Percentiles rank a stretch among this genome's conserved stretches.
phyloP scores from a whole-genome alignment of 106 monocot species.

The Acorus gramineus region DNA sequence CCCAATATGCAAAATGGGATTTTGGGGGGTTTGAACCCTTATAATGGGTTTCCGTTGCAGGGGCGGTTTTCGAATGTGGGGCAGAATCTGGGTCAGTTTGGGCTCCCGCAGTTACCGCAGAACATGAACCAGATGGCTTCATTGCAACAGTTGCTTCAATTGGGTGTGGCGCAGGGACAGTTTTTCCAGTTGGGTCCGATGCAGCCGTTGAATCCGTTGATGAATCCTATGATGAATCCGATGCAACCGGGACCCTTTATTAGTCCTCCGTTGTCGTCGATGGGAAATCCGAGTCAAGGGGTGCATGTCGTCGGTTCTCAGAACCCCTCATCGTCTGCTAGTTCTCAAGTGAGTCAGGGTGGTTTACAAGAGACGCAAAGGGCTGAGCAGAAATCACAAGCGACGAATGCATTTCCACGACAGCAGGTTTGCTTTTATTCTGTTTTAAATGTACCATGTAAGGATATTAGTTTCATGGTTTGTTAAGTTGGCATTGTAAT shows the following conservation, averaged over 20 bases:
- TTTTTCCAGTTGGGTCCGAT: not conserved
- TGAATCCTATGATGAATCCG: not conserved
- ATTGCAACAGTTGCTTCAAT: too few relatives aligned
- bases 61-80: too few relatives aligned
- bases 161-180: constrained; percentile 5
- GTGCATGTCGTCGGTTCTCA: not conserved
- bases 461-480: not conserved
- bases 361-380: not conserved
- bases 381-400: not conserved
- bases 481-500: not conserved
- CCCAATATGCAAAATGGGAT: too few relatives aligned
- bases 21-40: not conserved
- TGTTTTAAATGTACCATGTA: not conserved
- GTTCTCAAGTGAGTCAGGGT: constrained; percentile 5
- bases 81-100: not conserved
- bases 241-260: not conserved
- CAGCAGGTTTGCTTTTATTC: not conserved
- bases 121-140: constrained; percentile 1
- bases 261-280: not conserved
- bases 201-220: constrained; percentile 2
- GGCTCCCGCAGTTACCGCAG: not conserved
- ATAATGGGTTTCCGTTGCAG: not conserved
- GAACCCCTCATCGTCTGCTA: not conserved
- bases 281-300: not conserved
- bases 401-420: not conserved